phyloP scores from a whole-genome alignment of 805 yeast genomes.

The Pichia exigua region DNA sequence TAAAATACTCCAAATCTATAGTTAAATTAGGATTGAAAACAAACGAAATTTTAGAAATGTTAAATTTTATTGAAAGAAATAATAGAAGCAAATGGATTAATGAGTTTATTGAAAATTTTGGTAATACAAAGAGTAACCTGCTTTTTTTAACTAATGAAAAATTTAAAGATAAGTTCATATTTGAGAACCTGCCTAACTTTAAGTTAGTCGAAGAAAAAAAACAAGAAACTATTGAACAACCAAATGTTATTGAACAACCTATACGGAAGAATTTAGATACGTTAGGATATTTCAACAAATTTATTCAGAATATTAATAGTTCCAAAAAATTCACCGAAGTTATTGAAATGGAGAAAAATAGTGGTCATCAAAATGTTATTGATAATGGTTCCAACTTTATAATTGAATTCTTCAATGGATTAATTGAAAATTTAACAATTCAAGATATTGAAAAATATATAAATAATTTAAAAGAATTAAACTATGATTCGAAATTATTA shows the following conservation, averaged over 20 bases:
- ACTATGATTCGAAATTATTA: conserved; percentile 28
- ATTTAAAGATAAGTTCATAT: conserved; percentile 9
- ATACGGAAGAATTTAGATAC: conserved; percentile 10
- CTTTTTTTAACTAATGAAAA: conserved; percentile 19
- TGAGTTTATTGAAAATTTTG: conserved; percentile 41
- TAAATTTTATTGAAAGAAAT: conserved; percentile 48
- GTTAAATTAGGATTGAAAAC: conserved; percentile 33
- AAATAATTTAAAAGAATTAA: conserved; percentile 23
- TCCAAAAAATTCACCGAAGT: neutral
- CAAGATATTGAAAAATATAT: conserved; percentile 33
- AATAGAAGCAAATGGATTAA: conserved; percentile 55
- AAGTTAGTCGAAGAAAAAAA: neutral
- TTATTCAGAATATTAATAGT: conserved; percentile 26
- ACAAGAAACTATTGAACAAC: neutral
- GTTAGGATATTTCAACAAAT: conserved; percentile 20
- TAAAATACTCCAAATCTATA: conserved; percentile 42
- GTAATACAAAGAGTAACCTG: conserved; percentile 23
- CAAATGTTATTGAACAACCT: neutral
- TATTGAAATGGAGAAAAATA: conserved; percentile 5
- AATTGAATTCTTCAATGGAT: conserved; percentile 11
- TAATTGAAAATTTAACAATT: conserved; percentile 18
- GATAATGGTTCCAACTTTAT: neutral
- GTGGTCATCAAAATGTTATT: neutral
- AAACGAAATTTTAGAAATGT: conserved; percentile 49
- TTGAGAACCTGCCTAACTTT: neutral